Percentiles rank a stretch among this genome's conserved stretches.
phyloP scores from a whole-genome alignment of 768 basidiomycete genomes.

The Porpolomopsis calyptriformis region DNA sequence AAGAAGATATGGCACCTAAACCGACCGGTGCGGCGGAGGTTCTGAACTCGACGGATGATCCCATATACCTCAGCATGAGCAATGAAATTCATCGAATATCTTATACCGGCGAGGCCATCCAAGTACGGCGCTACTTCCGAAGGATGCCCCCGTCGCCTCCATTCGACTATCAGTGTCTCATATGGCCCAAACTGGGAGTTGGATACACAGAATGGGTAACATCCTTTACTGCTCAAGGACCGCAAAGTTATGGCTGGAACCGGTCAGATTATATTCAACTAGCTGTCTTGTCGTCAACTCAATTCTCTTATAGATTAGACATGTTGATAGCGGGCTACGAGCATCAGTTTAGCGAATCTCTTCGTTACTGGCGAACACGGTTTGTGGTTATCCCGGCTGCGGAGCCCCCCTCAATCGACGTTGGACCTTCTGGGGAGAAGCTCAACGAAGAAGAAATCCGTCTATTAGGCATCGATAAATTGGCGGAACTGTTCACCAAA shows the following conservation, averaged over 20 bases:
- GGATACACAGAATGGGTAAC: conserved; percentile 77
- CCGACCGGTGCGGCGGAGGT: conserved; percentile 59
- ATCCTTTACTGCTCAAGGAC: conserved; percentile 64
- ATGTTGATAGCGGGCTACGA: conserved; percentile 82
- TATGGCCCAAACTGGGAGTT: conserved; percentile 86
- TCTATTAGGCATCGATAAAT: conserved; percentile 81
- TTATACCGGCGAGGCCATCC: conserved; percentile 84
- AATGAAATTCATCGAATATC: conserved; percentile 92
- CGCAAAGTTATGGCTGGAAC: conserved; percentile 84
- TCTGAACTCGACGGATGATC: conserved; percentile 46
- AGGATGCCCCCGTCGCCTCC: conserved; percentile 53
- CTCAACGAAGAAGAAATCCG: conserved; percentile 82
- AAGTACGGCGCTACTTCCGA: conserved; percentile 78
- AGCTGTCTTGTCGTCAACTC: background rate
- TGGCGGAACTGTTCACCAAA: conserved; percentile 80
- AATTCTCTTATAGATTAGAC: conserved; percentile 44
- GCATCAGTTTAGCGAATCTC: conserved; percentile 65
- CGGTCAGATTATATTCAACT: conserved; percentile 33
- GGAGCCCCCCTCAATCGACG: conserved; percentile 47
- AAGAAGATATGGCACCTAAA: conserved; percentile 44
- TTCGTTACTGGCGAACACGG: conserved; percentile 89
- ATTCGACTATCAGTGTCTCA: conserved; percentile 76
- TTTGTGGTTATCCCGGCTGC: conserved; percentile 86
- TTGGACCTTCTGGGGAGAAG: conserved; percentile 57
- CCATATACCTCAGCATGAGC: conserved; percentile 87